A percentile compares a stretch with the other conserved stretches of the same genome.
Conservation (phyloP, 345 rosid genomes). For the Moringa oleifera region DNA sequence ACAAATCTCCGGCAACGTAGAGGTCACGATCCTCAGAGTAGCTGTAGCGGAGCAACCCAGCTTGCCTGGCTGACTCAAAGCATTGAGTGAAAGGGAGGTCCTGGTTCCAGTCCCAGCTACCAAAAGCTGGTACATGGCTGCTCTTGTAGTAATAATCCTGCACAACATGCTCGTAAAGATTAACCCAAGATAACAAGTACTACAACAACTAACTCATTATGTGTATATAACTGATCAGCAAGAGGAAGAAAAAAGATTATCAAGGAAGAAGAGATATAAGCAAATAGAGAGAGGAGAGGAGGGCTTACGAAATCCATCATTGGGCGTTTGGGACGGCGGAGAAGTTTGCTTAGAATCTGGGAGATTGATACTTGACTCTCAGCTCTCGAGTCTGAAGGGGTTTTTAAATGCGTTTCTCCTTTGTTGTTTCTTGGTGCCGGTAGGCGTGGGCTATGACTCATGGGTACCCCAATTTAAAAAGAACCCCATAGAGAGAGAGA, state of each 20-base stretch:
- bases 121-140: conserved; percentile 85
- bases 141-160: conserved; percentile 45
- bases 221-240: background rate
- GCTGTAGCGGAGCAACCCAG: conserved; percentile 65
- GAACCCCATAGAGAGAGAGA: conserved; percentile 14
- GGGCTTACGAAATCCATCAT: conserved; percentile 28
- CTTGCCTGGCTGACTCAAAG: conserved; percentile 71
- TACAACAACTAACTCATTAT: background rate
- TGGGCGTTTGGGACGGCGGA: conserved; percentile 8
- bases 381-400: too few species aligned
- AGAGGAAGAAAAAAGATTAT: background rate
- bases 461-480: conserved; percentile 15
- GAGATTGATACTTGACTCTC: too few species aligned
- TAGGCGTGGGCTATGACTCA: conserved; percentile 10
- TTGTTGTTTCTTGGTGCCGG: background rate
- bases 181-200: background rate
- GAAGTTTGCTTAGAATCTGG: background rate
- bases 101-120: conserved; percentile 97
- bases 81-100: conserved; percentile 87
- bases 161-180: background rate
- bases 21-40: conserved; percentile 76
- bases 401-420: too few species aligned
- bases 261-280: background rate
- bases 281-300: background rate
- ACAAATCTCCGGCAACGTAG: conserved; percentile 87